phyloP scores from a whole-genome alignment of 176 grass and related monocot species.

The Ensete glaucum region DNA sequence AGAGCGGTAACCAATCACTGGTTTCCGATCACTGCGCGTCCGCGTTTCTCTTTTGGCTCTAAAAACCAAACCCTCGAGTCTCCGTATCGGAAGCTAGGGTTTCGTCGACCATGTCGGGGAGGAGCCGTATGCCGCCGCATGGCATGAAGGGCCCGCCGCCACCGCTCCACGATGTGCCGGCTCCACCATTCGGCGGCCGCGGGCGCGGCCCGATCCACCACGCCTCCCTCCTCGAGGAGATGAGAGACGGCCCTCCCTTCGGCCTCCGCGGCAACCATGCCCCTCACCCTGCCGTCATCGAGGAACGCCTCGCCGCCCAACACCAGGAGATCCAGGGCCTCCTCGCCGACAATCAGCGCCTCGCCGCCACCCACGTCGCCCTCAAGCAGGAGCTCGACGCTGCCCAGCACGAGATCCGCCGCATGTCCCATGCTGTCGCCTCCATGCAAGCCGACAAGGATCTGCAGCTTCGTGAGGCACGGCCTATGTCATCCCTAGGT shows the following conservation, averaged over 20 bases:
- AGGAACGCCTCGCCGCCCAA: conserved; percentile 76
- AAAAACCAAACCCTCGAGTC: neutral
- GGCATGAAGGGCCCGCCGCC: conserved; percentile 25
- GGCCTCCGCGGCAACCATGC: conserved; percentile 17
- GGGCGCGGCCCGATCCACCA: conserved; percentile 15
- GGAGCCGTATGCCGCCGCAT: conserved; percentile 9
- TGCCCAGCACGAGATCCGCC: conserved; percentile 58
- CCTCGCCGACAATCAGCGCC: conserved; percentile 80
- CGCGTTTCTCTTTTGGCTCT: neutral
- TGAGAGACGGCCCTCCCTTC: conserved; percentile 18
- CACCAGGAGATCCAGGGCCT: conserved; percentile 72
- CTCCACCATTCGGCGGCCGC: conserved; percentile 24
- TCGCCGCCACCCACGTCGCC: conserved; percentile 88
- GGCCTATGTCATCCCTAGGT: neutral
- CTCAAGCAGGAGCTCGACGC: conserved; percentile 83
- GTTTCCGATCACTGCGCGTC: neutral
- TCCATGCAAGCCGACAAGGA: conserved; percentile 58
- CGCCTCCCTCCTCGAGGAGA: conserved; percentile 2
- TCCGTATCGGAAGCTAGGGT: neutral
- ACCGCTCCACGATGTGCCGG: conserved; percentile 21
- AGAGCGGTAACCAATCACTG: too few species aligned
- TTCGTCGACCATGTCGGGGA: conserved; percentile 1
- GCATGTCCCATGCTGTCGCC: conserved; percentile 29
- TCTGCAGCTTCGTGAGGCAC: conserved; percentile 67
- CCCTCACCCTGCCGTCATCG: conserved; percentile 38